Conservation (phyloP, 331 rosid genomes). For the Malus hybrid region DNA sequence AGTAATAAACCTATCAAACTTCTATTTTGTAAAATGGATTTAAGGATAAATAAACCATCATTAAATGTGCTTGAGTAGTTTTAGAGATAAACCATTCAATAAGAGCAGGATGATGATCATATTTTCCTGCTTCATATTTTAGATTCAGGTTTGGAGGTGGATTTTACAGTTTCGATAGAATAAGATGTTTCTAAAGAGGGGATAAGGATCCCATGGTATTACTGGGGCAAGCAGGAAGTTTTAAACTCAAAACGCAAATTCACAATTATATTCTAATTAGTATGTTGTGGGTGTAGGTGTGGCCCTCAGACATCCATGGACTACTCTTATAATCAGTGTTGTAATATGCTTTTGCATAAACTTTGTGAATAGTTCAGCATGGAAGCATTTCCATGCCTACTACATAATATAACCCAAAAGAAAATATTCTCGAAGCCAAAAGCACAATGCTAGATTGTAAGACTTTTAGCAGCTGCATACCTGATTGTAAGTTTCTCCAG, state of each 20-base stretch:
- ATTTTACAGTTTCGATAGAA: neutral
- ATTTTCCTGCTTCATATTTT: neutral
- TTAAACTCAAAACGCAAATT: neutral
- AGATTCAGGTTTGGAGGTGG: neutral
- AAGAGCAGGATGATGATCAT: neutral
- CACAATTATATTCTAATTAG: too few relatives aligned
- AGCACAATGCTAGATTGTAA: neutral
- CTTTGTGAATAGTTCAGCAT: too few relatives aligned
- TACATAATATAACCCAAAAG: too few relatives aligned
- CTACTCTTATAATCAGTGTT: too few relatives aligned
- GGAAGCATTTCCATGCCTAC: too few relatives aligned
- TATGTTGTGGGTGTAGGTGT: too few relatives aligned
- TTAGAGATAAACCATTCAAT: neutral
- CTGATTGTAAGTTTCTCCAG: constrained; percentile 96
- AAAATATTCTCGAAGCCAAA: too few relatives aligned
- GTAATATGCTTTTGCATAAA: too few relatives aligned
- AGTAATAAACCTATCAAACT: neutral
- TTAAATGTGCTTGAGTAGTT: neutral
- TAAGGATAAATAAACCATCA: neutral
- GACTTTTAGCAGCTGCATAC: constrained; percentile 20
- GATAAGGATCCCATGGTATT: too few relatives aligned
- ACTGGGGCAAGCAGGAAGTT: too few relatives aligned
- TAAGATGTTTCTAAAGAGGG: too few relatives aligned
- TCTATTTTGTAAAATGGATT: neutral
- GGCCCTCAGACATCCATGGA: too few relatives aligned